Conservation (phyloP, 768 basidiomycete genomes). For the Lactifluus subvellereus region DNA sequence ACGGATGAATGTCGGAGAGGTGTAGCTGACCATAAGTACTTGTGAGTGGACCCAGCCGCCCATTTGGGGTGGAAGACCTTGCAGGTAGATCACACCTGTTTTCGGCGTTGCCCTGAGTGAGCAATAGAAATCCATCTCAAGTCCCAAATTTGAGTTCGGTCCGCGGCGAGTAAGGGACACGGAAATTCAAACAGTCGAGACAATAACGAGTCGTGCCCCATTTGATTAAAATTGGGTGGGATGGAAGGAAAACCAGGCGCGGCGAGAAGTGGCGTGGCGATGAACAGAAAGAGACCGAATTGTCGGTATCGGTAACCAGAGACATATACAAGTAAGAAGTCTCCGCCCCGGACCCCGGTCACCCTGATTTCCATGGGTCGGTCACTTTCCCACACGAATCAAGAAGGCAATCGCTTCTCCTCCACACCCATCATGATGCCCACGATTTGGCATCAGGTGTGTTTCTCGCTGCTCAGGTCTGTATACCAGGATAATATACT, state of each 20-base stretch:
- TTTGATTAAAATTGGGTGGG: slow-evolving; percentile 13
- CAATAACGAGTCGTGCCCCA: slow-evolving; percentile 17
- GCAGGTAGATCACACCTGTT: slow-evolving; percentile 18
- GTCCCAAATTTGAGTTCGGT: slow-evolving; percentile 16
- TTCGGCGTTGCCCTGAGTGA: slow-evolving; percentile 13
- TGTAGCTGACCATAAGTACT: slow-evolving; percentile 20
- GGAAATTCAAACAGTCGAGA: slow-evolving; percentile 15
- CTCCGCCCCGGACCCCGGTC: slow-evolving; percentile 2
- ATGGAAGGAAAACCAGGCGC: slow-evolving; percentile 8
- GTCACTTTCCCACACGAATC: neutral
- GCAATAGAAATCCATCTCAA: slow-evolving; percentile 4
- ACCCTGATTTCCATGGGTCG: neutral
- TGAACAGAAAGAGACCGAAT: neutral
- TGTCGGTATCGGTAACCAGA: slow-evolving; percentile 15
- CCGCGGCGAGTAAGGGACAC: slow-evolving; percentile 11
- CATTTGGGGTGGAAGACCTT: slow-evolving; percentile 16
- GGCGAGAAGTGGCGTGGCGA: slow-evolving; percentile 9
- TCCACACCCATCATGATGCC: no score
- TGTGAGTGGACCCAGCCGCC: slow-evolving; percentile 15
- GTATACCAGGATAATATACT: no score
- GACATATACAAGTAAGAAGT: neutral
- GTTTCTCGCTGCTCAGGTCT: no score
- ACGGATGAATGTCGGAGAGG: slow-evolving; percentile 8
- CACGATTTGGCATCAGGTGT: no score
- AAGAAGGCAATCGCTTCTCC: no score